Evolutionary conservation across 2,329 filamentous ascomycete species (phyloP).

Genomic region (Apiospora aurea): DNA sequence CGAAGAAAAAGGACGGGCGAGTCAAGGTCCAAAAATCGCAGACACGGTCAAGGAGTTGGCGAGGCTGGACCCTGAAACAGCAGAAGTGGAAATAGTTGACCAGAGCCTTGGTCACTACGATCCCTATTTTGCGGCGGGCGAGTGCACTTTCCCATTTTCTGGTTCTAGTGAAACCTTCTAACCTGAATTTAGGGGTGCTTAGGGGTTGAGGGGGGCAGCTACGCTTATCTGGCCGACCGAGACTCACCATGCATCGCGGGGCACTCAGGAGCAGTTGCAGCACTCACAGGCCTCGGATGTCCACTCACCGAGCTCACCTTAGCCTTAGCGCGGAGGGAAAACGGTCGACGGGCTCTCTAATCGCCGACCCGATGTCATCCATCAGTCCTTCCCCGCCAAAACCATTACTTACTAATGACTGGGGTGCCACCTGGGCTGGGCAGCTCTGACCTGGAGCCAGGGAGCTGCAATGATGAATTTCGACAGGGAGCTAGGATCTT

Average conservation of each 20-base stretch:
- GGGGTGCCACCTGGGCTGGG: neutral
- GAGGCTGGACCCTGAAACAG: constrained; percentile 24
- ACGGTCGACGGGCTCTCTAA: neutral
- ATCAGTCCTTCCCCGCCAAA: constrained; percentile 5
- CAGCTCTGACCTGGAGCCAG: neutral
- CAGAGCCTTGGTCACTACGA: neutral
- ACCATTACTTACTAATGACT: neutral
- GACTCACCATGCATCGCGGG: constrained; percentile 5
- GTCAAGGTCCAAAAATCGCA: constrained; percentile 19
- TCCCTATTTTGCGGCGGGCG: constrained; percentile 11
- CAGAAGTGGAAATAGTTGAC: constrained; percentile 20
- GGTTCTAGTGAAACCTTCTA: constrained; percentile 14
- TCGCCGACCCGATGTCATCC: neutral
- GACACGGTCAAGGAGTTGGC: constrained; percentile 1
- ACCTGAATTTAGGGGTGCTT: neutral
- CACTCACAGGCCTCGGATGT: neutral
- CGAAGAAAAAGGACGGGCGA: neutral
- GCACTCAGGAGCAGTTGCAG: neutral
- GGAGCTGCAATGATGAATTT: neutral
- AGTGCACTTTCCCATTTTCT: constrained; percentile 15
- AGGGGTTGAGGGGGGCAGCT: neutral
- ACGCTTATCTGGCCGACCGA: constrained; percentile 4
- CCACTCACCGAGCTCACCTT: neutral
- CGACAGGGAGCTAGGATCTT: neutral
- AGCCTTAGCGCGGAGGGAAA: neutral